Conservation (phyloP, 2,329 filamentous ascomycete genomes). For the Ophiocordyceps sinensis region DNA sequence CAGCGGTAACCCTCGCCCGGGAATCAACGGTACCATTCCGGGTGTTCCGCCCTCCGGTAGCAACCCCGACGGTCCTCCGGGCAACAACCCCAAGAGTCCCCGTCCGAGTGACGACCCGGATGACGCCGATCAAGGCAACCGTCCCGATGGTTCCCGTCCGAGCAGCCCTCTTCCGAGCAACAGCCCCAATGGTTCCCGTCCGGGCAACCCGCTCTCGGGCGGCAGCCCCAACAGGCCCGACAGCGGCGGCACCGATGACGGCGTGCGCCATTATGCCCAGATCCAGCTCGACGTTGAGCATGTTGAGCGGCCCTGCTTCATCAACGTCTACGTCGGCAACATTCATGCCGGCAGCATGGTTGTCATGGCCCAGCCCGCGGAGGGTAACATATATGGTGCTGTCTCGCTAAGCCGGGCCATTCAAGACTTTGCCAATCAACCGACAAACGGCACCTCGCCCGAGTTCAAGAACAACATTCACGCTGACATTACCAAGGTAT, state of each 20-base stretch:
- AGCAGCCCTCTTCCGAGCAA: too few relatives aligned
- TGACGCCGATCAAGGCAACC: too few relatives aligned
- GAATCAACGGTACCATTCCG: not conserved
- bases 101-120: not conserved
- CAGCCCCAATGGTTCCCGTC: too few relatives aligned
- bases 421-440: not conserved
- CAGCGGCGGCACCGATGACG: not conserved
- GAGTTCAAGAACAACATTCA: not conserved
- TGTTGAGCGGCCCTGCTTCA: not conserved
- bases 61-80: not conserved
- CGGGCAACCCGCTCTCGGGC: too few relatives aligned
- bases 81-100: not conserved
- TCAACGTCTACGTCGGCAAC: not conserved
- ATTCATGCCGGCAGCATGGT: not conserved
- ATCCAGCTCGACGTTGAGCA: not conserved
- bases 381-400: not conserved
- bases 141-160: too few relatives aligned
- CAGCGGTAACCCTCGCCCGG: not conserved
- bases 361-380: not conserved
- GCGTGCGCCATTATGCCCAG: not conserved
- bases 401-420: not conserved
- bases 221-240: not conserved
- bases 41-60: not conserved
- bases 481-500: not conserved
- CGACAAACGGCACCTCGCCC: not conserved